Evolutionary conservation across 1,284 basidiomycete genomes (phyloP).

Genomic region (Hymenochaete sp.): DNA sequence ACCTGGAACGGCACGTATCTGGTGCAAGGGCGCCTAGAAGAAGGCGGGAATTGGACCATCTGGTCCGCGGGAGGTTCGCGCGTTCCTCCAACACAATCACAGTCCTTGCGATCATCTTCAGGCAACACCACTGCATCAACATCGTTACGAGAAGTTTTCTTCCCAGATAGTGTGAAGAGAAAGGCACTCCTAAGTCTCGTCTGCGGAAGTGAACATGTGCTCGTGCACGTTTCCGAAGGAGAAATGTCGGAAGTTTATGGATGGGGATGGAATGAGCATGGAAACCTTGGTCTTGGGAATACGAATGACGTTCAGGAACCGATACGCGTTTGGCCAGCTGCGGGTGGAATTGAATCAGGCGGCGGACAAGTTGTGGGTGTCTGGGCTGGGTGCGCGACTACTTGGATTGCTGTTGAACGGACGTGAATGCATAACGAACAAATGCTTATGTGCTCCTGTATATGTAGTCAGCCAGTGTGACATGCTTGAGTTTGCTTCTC

Average conservation of each 20-base stretch:
- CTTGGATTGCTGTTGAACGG: slow-evolving; percentile 44
- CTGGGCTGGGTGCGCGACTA: slow-evolving; percentile 72
- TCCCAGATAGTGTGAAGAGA: slow-evolving; percentile 15
- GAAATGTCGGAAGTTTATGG: slow-evolving; percentile 48
- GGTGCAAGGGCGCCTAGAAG: slow-evolving; percentile 26
- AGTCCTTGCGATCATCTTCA: slow-evolving; percentile 36
- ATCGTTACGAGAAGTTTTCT: slow-evolving; percentile 32
- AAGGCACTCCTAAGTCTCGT: slow-evolving; percentile 25
- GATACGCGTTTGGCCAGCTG: slow-evolving; percentile 42
- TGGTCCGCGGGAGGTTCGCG: slow-evolving; percentile 52
- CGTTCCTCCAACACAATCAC: slow-evolving; percentile 60
- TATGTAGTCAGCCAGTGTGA: not conserved
- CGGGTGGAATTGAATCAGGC: not conserved
- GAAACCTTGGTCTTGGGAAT: slow-evolving; percentile 70
- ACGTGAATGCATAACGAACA: not conserved
- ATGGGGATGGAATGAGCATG: slow-evolving; percentile 97
- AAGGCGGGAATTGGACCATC: slow-evolving; percentile 13
- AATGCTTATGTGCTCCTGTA: not conserved
- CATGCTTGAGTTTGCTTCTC: not conserved
- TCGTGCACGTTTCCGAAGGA: slow-evolving; percentile 33
- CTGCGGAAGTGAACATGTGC: slow-evolving; percentile 79
- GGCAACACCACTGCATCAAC: slow-evolving; percentile 10
- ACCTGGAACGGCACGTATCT: slow-evolving; percentile 82
- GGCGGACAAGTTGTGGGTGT: slow-evolving; percentile 25
- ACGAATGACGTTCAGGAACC: slow-evolving; percentile 45